Base-by-base conservation (phyloP, 306 rosid genomes). In the apple (Malus domestica) region DNA sequence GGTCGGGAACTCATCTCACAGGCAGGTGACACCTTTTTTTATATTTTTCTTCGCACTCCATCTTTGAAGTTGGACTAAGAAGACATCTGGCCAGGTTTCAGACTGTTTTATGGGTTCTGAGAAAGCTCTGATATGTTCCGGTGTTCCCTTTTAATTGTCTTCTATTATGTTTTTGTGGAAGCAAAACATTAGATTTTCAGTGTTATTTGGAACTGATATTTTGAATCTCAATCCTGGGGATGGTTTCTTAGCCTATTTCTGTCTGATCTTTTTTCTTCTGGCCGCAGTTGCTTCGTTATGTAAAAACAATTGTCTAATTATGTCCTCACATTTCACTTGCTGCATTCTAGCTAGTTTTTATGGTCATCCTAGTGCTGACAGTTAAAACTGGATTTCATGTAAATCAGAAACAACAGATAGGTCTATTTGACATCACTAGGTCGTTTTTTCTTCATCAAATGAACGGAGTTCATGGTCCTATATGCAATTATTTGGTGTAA, bases 1-100 rank as follows among this genome's bases (percentile, higher is more conserved):
- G 85, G 6, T 40, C 65, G 91, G 63, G 72, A 83, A 80, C 79
- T 92, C 16, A 0, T 86, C 46, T 32, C 82, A 8, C 61, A 79
- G 87, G 97, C 84, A 78, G 55, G 67, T 10, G 14, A 5, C 61
- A 18, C 33, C 19, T 64, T 76, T 52, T 16, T 33, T 14, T 14
- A 46, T 35, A 57, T 35, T 38, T 9, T 5, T 29, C 68, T 46
- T 46, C 54, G 0, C 60, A 62, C 70, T 29, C 45, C 46, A 45
- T 44, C 70, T 22, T 62, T 52, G 62, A 61, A 61, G 14, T 74
- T 74, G 59, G 61, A 27, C 29, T 40, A 67, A 9, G 27, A 38
- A 11, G 30, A 54, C 12, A 23, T 33, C 27, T 19, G 70, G 45
- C 40, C 49, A 33, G 70, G 54, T 35, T 73, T 59, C 35, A 60